These are phyloP conservation scores for Arxiozyma telluris DNA, from an alignment of 1,139 yeast species.

Conservation along the genomic window DNA sequence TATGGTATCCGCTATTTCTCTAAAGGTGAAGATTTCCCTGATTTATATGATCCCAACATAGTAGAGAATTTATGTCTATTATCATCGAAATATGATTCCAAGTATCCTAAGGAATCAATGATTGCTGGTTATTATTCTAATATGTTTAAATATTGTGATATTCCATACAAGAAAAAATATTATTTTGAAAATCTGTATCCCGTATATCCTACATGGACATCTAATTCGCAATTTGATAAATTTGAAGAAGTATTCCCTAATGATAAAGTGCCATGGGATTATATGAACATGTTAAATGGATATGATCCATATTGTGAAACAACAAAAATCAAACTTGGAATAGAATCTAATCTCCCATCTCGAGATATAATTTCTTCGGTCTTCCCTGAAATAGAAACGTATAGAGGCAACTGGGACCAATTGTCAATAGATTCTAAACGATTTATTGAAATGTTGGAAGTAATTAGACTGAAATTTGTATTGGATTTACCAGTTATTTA, in stretches of 20 bases:
- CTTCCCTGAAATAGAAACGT: conserved; percentile 27
- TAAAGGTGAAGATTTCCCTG: conserved; percentile 28
- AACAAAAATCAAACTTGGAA: neutral
- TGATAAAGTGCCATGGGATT: conserved; percentile 19
- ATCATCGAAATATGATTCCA: conserved; percentile 22
- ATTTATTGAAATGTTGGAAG: conserved; percentile 18
- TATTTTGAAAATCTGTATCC: conserved; percentile 13
- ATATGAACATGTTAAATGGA: conserved; percentile 15
- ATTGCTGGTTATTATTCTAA: conserved; percentile 23
- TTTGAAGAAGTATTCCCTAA: conserved; percentile 2
- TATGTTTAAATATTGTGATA: conserved; percentile 25
- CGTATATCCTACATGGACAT: conserved; percentile 14
- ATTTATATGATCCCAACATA: conserved; percentile 12
- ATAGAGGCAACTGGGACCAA: conserved; percentile 10
- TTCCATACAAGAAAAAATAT: conserved; percentile 25
- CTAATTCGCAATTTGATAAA: conserved; percentile 1
- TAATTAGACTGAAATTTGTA: conserved; percentile 20
- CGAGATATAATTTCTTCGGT: conserved; percentile 15
- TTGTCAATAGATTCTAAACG: conserved; percentile 13
- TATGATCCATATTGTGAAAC: conserved; percentile 11
- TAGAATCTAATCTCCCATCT: conserved; percentile 6
- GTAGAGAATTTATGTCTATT: conserved; percentile 16
- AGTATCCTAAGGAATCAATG: conserved; percentile 26
- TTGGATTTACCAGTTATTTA: conserved; percentile 22
- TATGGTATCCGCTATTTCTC: conserved; percentile 22